Base-by-base conservation (phyloP, 116 monocot genomes). In the Dioscorea cayenensis region DNA sequence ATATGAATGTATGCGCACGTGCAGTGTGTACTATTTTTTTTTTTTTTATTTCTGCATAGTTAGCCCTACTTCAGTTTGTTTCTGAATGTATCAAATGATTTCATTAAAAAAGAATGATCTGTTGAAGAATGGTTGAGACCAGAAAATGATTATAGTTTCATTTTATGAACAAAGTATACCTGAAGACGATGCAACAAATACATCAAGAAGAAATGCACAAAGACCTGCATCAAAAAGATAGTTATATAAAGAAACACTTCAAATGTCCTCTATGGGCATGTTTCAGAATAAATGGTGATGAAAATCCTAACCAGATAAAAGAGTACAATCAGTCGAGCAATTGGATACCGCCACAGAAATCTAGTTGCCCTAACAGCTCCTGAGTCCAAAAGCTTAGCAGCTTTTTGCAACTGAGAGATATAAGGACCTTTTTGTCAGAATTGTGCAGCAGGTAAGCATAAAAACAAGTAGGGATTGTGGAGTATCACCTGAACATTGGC, bases 141-240 rank as follows among this genome's bases (percentile, higher is more conserved):
- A 49, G 35, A 28, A 79, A 67, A 17, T n/a, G 43, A 55, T n/a
- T 55, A 55, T n/a, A 2, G n/a, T 55, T 55, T 55, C 55, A 55
- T 55, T n/a, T 2, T n/a, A 3, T 5, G n/a, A 14, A 5, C 18
- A 55, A 58, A 28, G 25, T 21, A 76, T 32, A 51, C 95, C 95
- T 96, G 95, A 67, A 96, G 85, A 32, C 84, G 92, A 66, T 96
- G 90, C 86, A 92, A 67, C 75, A 96, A 68, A 69, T 90, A 84
- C 96, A 92, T 96, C 86, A 96, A 90, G 72, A 92, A 96, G 0
- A 96, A 72, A 71, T 96, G 96, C 75, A 96, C 90, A 84, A 96
- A 96, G 21, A 96, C 92, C 96, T 96, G 78, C 66, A 81, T 22
- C 14, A 6, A 71, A 68, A 11, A 62, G 62, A 18, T 7, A 11